Percentiles rank a stretch among this genome's conserved stretches.
Evolutionary conservation across 1,284 basidiomycete genomes (phyloP).

Genomic region (Cutaneotrichosporon cavernicola): DNA sequence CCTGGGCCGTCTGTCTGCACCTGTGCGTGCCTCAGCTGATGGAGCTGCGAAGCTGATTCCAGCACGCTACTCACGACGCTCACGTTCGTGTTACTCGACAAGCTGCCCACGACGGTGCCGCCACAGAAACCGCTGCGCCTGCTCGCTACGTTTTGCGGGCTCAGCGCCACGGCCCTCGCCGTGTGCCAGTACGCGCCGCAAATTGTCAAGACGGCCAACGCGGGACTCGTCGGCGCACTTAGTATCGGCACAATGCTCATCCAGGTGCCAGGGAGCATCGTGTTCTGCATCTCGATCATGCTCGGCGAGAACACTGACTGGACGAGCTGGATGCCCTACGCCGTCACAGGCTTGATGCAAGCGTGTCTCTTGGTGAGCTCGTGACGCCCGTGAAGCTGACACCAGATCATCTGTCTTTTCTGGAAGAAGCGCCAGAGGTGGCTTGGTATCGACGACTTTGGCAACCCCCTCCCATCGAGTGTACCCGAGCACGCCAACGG

Average conservation of each 20-base stretch:
- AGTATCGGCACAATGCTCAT: constrained; percentile 91
- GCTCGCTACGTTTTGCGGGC: constrained; percentile 85
- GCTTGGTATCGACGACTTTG: constrained; percentile 90
- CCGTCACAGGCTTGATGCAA: constrained; percentile 84
- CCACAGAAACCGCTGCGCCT: constrained; percentile 56
- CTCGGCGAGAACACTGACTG: constrained; percentile 77
- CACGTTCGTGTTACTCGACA: constrained; percentile 49
- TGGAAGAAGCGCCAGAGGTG: constrained; percentile 75
- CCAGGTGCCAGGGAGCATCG: constrained; percentile 83
- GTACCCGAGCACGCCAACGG: not conserved
- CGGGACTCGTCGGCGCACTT: constrained; percentile 82
- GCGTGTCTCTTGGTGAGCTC: constrained; percentile 63
- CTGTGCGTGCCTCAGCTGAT: constrained; percentile 60
- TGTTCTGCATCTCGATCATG: constrained; percentile 84
- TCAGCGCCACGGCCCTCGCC: constrained; percentile 75
- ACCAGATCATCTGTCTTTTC: constrained; percentile 65
- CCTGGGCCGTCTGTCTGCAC: constrained; percentile 70
- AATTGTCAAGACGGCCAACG: constrained; percentile 71
- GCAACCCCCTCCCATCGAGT: constrained; percentile 57
- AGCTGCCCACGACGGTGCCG: constrained; percentile 50
- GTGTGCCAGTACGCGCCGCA: constrained; percentile 86
- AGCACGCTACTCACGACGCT: constrained; percentile 39
- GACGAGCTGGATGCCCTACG: constrained; percentile 84
- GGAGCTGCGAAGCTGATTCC: constrained; percentile 9
- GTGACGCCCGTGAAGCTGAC: constrained; percentile 4